A percentile compares a stretch with the other conserved stretches of the same genome.
These are phyloP conservation scores for Potentilla sterilis DNA, from an alignment of 306 rosid genomes.

Conservation along the genomic window DNA sequence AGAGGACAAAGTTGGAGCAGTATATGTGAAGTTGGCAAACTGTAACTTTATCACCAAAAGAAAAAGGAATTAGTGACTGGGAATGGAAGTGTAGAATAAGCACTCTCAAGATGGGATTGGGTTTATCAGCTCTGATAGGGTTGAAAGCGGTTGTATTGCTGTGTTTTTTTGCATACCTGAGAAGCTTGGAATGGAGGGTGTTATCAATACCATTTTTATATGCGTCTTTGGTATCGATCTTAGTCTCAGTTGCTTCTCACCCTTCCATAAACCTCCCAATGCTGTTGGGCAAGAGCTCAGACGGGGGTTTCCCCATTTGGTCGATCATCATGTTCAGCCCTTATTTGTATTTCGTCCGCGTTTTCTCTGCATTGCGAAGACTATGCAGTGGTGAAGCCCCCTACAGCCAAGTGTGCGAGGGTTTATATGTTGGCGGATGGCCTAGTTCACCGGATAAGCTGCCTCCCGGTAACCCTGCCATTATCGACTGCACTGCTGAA, in stretches of 20 bases:
- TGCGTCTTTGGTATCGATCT: constrained; percentile 46
- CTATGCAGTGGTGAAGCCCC: constrained; percentile 56
- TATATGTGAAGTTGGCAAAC: too few relatives aligned
- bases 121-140: constrained; percentile 62
- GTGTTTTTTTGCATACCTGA: constrained; percentile 42
- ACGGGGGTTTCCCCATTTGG: constrained; percentile 70
- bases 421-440: constrained; percentile 89
- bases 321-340: constrained; percentile 66
- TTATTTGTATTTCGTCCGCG: constrained; percentile 63
- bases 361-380: constrained; percentile 62
- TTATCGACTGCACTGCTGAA: constrained; percentile 89
- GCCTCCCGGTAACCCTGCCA: constrained; percentile 81
- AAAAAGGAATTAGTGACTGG: too few relatives aligned
- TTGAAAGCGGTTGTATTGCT: constrained; percentile 48
- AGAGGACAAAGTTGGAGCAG: too few relatives aligned
- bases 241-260: constrained; percentile 70
- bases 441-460: constrained; percentile 60
- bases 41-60: too few relatives aligned
- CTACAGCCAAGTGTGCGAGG: constrained; percentile 51
- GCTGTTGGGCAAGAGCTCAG: constrained; percentile 63
- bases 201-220: constrained; percentile 63
- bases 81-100: too few relatives aligned
- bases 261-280: constrained; percentile 73
- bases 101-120: constrained; percentile 46
- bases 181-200: constrained; percentile 41